Evolutionary conservation across 2,329 filamentous ascomycete species (phyloP).

Genomic region (Arthrobotrys musiformis): DNA sequence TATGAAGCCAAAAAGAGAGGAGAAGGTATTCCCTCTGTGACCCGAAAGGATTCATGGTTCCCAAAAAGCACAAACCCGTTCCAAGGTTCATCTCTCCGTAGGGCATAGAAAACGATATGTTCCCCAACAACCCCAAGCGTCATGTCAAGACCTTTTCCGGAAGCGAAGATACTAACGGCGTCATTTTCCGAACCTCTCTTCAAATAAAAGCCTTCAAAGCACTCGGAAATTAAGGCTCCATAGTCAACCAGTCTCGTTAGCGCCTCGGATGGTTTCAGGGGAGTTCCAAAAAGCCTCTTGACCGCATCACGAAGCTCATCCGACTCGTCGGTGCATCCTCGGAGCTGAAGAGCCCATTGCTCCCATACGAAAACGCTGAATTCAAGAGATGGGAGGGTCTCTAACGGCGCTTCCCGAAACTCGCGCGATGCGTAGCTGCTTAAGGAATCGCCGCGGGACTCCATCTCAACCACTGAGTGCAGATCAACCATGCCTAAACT

Average conservation of each 20-base stretch:
- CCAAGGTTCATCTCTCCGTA: not conserved
- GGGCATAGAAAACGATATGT: too few species aligned
- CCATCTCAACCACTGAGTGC: not conserved
- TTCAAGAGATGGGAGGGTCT: not conserved
- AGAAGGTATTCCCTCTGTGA: not conserved
- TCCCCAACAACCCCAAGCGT: too few species aligned
- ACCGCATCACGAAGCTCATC: not conserved
- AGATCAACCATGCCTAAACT: not conserved
- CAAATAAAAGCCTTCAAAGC: not conserved
- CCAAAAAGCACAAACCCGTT: not conserved
- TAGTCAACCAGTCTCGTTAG: too few species aligned
- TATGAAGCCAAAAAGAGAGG: not conserved
- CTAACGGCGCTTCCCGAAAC: too few species aligned
- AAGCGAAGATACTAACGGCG: not conserved
- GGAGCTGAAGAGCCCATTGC: slow-evolving; percentile 10
- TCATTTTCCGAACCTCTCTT: not conserved
- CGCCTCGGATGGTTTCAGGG: not conserved
- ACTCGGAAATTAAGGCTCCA: too few species aligned
- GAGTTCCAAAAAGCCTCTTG: not conserved
- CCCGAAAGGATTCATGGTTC: not conserved
- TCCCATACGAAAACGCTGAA: slow-evolving; percentile 7
- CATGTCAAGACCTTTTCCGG: too few species aligned
- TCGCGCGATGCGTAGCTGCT: not conserved
- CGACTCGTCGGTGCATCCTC: not conserved
- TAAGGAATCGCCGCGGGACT: not conserved